These are phyloP conservation scores for Mortierella sp. DNA, from an alignment of 371 early-diverging fungal genomes.

Conservation along the genomic window DNA sequence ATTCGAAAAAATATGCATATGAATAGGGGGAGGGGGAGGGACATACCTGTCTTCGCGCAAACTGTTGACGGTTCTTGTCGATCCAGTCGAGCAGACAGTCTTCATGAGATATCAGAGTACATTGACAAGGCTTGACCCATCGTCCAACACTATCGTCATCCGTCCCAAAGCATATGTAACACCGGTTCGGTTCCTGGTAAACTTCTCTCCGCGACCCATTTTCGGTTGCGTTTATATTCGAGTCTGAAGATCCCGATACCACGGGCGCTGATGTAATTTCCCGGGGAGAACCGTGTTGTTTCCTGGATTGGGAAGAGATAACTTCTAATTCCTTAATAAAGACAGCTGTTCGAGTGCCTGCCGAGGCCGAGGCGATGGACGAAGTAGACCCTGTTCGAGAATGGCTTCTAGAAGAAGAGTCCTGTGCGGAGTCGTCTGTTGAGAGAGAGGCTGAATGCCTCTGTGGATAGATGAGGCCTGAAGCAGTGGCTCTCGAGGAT, in stretches of 20 bases:
- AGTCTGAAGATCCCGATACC: neutral
- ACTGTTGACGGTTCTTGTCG: constrained; percentile 72
- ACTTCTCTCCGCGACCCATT: neutral
- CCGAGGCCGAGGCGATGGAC: neutral
- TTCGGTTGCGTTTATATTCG: neutral
- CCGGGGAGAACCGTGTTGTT: constrained; percentile 17
- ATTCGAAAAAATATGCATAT: neutral
- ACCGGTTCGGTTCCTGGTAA: constrained; percentile 51
- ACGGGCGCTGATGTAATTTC: neutral
- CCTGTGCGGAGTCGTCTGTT: neutral
- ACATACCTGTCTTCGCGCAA: constrained; percentile 63
- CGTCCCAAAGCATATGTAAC: constrained; percentile 79
- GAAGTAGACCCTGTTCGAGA: neutral
- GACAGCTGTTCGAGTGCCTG: constrained; percentile 11
- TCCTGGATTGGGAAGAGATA: constrained; percentile 23
- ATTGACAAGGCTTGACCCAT: constrained; percentile 82
- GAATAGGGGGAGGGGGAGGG: neutral
- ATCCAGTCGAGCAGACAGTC: constrained; percentile 83
- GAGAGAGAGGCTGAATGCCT: neutral
- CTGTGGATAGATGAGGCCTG: neutral
- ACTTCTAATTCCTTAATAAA: constrained; percentile 40
- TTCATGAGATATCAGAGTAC: constrained; percentile 78
- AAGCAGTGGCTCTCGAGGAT: too few species aligned
- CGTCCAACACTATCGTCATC: constrained; percentile 64
- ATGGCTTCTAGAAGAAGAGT: neutral